Conservation (phyloP, 1,284 basidiomycete species). For the Phellopilus nigrolimitatus region DNA sequence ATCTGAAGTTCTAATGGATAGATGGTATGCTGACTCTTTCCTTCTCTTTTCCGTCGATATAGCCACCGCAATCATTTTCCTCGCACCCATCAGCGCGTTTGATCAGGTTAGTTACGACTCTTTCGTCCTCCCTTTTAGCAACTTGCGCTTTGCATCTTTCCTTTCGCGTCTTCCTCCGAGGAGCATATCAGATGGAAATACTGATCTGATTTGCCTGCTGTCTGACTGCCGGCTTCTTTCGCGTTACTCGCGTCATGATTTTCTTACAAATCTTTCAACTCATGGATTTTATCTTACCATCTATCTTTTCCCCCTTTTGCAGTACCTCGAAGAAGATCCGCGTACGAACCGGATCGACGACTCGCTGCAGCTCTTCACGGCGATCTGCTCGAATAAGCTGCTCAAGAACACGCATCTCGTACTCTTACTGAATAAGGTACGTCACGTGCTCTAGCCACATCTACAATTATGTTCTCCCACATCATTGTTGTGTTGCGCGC, state of each 20-base stretch:
- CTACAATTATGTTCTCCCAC: neutral
- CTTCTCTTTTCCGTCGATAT: slow-evolving; percentile 15
- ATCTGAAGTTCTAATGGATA: neutral
- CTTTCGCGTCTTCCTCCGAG: no score
- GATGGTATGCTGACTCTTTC: neutral
- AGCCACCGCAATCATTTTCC: slow-evolving; percentile 72
- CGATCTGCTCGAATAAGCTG: slow-evolving; percentile 69
- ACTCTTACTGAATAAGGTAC: slow-evolving; percentile 71
- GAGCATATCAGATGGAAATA: no score
- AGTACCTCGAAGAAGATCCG: slow-evolving; percentile 79
- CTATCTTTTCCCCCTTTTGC: slow-evolving; percentile 10
- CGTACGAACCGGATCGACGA: slow-evolving; percentile 75
- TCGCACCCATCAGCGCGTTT: slow-evolving; percentile 77
- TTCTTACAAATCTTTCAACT: neutral
- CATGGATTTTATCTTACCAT: neutral
- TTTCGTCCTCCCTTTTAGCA: slow-evolving; percentile 7
- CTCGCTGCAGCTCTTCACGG: slow-evolving; percentile 70
- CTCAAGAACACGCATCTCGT: slow-evolving; percentile 68
- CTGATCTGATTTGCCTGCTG: no score
- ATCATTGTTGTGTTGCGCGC: neutral
- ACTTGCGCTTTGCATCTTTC: no score
- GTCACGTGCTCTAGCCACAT: neutral
- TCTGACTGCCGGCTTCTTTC: no score
- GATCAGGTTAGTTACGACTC: slow-evolving; percentile 68
- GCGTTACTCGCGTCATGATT: slow-evolving; percentile 1